Evolutionary conservation across 805 yeast genomes (phyloP), one percentile per base, ranked within the genome.

Genomic region (Nakazawaea ambrosiae): DNA sequence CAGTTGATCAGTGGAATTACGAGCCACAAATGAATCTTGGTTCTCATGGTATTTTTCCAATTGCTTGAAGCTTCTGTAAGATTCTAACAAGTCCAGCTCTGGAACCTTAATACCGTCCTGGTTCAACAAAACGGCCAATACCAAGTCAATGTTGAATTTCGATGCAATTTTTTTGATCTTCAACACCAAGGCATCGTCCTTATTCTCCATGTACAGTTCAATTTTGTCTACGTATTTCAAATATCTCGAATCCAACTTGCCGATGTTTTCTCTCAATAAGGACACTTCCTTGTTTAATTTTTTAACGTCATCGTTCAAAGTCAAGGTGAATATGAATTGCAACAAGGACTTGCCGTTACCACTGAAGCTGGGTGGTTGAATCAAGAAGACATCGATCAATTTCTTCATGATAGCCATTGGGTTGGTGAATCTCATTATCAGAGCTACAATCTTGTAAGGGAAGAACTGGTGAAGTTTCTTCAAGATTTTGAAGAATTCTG

Each of bases 341-440:
- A 89, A 54, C 15, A 89, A 60, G 0, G 88, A 81, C 35, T 68
- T 68, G 11, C 73, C 70, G 20, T 48, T 49, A 8, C 52, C 49
- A 10, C 42, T 48, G 37, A 51, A 54, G 18, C 85, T 83, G 1
- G 63, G 64, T 24, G 87, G 83, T 47, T 78, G 85, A n/a, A 82
- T 85, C 63, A 92, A 74, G 47, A 90, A 76, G 41, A 90, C 55
- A 49, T 87, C 96, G 25, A 89, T 72, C 54, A 90, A 61, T 17
- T 80, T 75, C 43, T 88, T 83, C 63, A 86, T 76, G 20, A 90
- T 78, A 29, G 81, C 74, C 60, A 88, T 75, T 2, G 98, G 97
- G 51, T 90, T 90, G 0, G 97, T 86, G 42, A 81, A 76, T 50
- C 78, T 72, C 51, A 92, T 58, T 17, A 90, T 81, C 16, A 85